Evolutionary conservation across 148 eudicot species (phyloP).

Genomic region (Chenopodium album): DNA sequence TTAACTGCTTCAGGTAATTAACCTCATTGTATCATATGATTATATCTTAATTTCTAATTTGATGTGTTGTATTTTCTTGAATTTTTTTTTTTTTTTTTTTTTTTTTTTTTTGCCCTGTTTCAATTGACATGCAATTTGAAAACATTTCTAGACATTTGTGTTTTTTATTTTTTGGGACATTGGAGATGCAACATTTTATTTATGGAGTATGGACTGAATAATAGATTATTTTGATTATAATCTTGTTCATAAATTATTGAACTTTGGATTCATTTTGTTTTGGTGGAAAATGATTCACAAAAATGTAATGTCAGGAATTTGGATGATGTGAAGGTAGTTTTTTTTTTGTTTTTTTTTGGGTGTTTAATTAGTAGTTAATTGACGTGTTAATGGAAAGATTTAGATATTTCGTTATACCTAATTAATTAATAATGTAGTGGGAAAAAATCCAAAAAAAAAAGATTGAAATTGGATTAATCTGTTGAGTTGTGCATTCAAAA

Average conservation of each 20-base stretch:
- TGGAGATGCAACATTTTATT: background rate
- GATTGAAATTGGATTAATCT: too few relatives aligned
- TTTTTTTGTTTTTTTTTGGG: background rate
- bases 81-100: background rate
- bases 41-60: background rate
- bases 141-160: background rate
- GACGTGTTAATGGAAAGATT: background rate
- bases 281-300: background rate
- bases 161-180: background rate
- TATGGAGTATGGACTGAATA: too few relatives aligned
- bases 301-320: background rate
- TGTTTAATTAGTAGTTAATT: background rate
- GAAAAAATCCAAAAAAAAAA: too few relatives aligned
- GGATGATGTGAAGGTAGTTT: background rate
- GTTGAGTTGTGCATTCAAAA: background rate
- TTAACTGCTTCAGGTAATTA: constrained; percentile 1
- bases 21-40: background rate
- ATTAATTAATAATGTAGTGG: too few relatives aligned
- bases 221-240: background rate
- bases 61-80: background rate
- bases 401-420: too few relatives aligned
- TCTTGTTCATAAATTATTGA: background rate
- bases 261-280: background rate
- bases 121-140: background rate
- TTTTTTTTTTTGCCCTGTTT: background rate